Conservation (phyloP, 2,329 filamentous ascomycete species). For the Cadophora sp. region DNA sequence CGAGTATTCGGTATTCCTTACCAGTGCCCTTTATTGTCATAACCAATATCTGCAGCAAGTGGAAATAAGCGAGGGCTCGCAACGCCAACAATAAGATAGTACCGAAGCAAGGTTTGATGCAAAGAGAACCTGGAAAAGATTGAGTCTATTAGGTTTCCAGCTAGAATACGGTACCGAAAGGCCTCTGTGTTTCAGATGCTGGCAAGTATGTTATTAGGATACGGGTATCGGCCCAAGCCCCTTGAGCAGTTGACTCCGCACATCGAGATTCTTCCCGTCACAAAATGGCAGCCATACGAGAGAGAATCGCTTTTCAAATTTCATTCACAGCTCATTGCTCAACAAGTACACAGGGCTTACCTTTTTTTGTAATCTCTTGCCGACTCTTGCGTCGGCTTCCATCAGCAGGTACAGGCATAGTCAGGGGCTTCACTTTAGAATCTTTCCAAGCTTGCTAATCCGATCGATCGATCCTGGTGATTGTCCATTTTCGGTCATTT, state of each 20-base stretch:
- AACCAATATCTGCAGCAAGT: neutral
- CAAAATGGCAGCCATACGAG: neutral
- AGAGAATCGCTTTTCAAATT: neutral
- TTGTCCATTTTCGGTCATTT: neutral
- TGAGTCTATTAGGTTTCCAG: neutral
- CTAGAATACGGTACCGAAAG: neutral
- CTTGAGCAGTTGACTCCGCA: neutral
- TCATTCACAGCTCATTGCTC: neutral
- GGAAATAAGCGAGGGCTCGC: neutral
- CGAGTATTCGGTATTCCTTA: slow-evolving; percentile 1
- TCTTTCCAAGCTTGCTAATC: neutral
- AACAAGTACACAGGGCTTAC: neutral
- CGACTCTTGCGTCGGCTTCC: neutral
- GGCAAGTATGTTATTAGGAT: too few relatives aligned
- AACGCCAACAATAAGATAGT: neutral
- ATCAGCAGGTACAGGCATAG: neutral
- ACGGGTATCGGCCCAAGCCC: neutral
- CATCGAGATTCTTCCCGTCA: neutral
- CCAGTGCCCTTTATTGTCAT: neutral
- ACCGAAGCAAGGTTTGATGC: neutral
- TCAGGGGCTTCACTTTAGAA: neutral
- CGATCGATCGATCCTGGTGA: neutral
- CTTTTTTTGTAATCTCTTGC: neutral
- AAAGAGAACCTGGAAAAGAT: neutral
- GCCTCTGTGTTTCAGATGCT: neutral